Base-by-base conservation (phyloP, 495 filamentous ascomycete species). In the Podospora fimiseda region DNA sequence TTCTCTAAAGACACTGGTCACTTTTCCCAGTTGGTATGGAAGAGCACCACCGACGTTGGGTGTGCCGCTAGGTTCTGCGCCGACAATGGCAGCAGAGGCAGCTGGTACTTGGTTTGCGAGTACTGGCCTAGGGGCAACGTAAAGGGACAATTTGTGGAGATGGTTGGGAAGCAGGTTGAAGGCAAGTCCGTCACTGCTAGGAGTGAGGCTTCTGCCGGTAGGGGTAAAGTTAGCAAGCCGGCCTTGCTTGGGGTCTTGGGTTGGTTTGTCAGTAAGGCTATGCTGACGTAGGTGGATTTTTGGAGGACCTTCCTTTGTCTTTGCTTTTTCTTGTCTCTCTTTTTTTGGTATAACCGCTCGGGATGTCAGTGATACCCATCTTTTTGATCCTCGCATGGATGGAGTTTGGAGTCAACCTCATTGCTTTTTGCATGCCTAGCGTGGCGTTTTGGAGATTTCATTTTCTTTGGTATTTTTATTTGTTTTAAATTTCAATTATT, bases 1-100 rank as follows among this genome's bases (percentile, higher is more conserved):
- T 90, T 87, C 63, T 69, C 55, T 7, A 76, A 86, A 53, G 59
- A 68, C 15, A 90, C 88, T n/a, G 89, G 88, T 0, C 88, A 94
- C 68, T 94, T 89, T 65, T 89, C 88, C 21, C 88, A 91, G 72
- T 64, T 94, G 40, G 87, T 92, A 1, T 94, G 89, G 89, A 81
- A 78, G 65, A 70, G 73, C 30, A 90, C 86, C 9, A 84, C 67
- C 16, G 67, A 75, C 41, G 79, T 90, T 0, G 89, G 89, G 7
- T 94, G 89, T 64, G 86, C 77, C 33, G 68, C 77, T 40, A 66
- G 72, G 50, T 64, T 81, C 51, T 92, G 88, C 52, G 75, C 71
- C 18, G 70, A 69, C 37, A n/a, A n/a, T n/a, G 50, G 58, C 40
- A 49, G n/a, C n/a, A 37, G 21, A 83, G 86, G 6, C n/a, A n/a